Conservation (phyloP, 2,329 filamentous ascomycete species). For the Conoideocrella luteorostrata region DNA sequence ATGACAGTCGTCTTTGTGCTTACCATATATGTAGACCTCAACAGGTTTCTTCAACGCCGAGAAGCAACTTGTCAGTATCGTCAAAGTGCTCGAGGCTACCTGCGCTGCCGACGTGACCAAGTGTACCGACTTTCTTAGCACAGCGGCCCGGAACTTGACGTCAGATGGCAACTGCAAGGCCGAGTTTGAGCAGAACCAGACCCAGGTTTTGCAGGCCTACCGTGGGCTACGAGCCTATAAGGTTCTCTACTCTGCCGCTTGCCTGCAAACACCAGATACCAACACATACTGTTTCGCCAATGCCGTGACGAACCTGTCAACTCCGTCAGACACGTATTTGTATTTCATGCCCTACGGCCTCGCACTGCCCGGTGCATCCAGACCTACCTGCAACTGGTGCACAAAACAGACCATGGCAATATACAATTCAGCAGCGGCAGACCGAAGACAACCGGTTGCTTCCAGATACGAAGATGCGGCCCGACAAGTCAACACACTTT, state of each 20-base stretch:
- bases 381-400: conserved; percentile 72
- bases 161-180: conserved; percentile 57
- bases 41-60: conserved; percentile 75
- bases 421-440: conserved; percentile 62
- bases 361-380: conserved; percentile 56
- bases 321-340: conserved; percentile 66
- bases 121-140: conserved; percentile 60
- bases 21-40: too few relatives aligned
- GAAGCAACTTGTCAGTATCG: conserved; percentile 64
- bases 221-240: conserved; percentile 71
- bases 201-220: conserved; percentile 67
- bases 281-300: conserved; percentile 75
- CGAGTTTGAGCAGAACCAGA: conserved; percentile 63
- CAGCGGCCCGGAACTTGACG: conserved; percentile 60
- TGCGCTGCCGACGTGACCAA: conserved; percentile 61
- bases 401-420: conserved; percentile 75
- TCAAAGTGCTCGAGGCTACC: conserved; percentile 69
- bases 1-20: too few relatives aligned
- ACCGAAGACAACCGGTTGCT: conserved; percentile 60
- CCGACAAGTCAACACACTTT: conserved; percentile 61
- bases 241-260: conserved; percentile 72
- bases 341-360: conserved; percentile 83
- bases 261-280: conserved; percentile 61
- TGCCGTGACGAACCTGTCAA: conserved; percentile 70
- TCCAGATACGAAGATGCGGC: conserved; percentile 67